phyloP scores from a whole-genome alignment of 768 basidiomycete species.

The Hebeloma cylindrosporum region DNA sequence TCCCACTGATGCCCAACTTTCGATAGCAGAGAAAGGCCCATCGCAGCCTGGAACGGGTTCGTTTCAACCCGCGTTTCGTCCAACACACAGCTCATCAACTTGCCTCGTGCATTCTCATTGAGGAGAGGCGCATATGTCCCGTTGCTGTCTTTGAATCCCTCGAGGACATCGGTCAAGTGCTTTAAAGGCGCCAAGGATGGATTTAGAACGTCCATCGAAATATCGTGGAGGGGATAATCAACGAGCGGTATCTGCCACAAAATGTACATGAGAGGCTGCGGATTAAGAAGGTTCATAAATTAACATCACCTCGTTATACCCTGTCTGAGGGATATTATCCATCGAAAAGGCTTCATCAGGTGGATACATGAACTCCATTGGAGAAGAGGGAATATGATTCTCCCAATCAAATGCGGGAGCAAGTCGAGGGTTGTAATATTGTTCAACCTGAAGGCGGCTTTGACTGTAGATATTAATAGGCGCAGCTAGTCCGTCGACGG shows the following conservation, averaged over 20 bases:
- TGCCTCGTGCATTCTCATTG: conserved; percentile 21
- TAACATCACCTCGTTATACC: no score
- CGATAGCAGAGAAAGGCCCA: conserved; percentile 44
- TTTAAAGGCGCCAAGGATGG: conserved; percentile 31
- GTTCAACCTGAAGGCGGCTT: not conserved
- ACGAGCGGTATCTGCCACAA: not conserved
- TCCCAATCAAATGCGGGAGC: conserved; percentile 16
- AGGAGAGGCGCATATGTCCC: conserved; percentile 21
- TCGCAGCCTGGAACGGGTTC: conserved; percentile 48
- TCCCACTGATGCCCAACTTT: conserved; percentile 32
- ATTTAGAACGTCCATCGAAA: conserved; percentile 20
- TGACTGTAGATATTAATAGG: not conserved
- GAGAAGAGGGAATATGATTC: conserved; percentile 6
- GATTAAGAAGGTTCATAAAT: no score
- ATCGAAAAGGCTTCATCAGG: not conserved
- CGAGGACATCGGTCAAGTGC: conserved; percentile 33
- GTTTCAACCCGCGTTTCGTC: conserved; percentile 32
- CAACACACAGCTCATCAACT: conserved; percentile 32
- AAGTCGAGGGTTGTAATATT: not conserved
- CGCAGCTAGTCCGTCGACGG: not conserved
- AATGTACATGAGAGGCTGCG: no score
- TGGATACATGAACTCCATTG: not conserved
- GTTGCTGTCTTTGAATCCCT: conserved; percentile 24
- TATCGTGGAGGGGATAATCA: not conserved
- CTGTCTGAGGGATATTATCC: no score